Percentiles rank a stretch among this genome's conserved stretches.
phyloP scores from a whole-genome alignment of 805 yeast species.

The Schwanniomyces polymorphus region DNA sequence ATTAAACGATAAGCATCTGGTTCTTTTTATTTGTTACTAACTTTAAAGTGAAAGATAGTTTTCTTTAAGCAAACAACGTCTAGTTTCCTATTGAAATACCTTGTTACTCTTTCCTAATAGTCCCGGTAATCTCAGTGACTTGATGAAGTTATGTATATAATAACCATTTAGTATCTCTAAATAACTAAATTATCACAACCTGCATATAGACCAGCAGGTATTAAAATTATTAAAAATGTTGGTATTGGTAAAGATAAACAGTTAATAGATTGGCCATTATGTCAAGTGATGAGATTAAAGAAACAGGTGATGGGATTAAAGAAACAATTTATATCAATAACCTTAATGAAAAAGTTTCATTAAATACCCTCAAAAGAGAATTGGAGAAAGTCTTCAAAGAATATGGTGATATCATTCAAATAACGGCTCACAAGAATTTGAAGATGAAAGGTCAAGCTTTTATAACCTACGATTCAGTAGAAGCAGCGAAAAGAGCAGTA shows the following conservation, averaged over 20 bases:
- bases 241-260: background rate
- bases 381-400: constrained; percentile 43
- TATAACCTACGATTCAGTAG: constrained; percentile 49
- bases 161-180: no score
- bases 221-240: no score
- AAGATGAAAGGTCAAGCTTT: constrained; percentile 83
- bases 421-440: constrained; percentile 61
- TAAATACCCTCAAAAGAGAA: constrained; percentile 46
- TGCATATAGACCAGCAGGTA: no score
- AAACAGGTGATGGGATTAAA: constrained; percentile 19
- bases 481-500: constrained; percentile 47
- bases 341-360: constrained; percentile 66
- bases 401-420: constrained; percentile 48
- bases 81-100: no score
- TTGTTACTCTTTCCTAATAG: no score
- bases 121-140: no score
- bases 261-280: background rate
- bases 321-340: constrained; percentile 64
- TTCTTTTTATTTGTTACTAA: background rate
- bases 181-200: no score
- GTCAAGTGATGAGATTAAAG: constrained; percentile 10
- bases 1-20: background rate
- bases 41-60: background rate
- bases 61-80: background rate
- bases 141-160: no score